Conservation (phyloP, 1,284 basidiomycete genomes). For the Malassezia globosa region DNA sequence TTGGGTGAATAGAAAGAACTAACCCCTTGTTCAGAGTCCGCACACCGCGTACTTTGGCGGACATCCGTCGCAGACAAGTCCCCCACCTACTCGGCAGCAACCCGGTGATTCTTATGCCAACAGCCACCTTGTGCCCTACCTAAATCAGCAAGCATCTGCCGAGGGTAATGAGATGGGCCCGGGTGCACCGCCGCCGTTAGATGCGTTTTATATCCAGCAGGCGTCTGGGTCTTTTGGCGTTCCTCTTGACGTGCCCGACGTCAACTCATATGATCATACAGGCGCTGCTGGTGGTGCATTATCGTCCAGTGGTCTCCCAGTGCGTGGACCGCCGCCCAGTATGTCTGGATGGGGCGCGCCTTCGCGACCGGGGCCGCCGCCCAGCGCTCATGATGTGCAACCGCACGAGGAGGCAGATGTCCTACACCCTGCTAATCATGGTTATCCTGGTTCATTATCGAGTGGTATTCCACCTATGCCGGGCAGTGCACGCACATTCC, state of each 20-base stretch:
- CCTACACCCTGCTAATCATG: conserved; percentile 2
- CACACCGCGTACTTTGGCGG: conserved; percentile 8
- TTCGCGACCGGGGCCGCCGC: conserved; percentile 7
- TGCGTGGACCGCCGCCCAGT: conserved; percentile 10
- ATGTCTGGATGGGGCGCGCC: conserved; percentile 8
- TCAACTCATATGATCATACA: conserved; percentile 11
- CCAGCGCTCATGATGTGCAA: background rate
- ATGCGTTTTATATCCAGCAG: conserved; percentile 19
- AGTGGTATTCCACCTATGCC: background rate
- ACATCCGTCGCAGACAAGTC: conserved; percentile 3
- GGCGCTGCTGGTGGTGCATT: conserved; percentile 1
- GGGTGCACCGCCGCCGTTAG: conserved; percentile 5
- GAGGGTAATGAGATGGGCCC: conserved; percentile 11
- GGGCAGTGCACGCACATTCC: conserved; percentile 4
- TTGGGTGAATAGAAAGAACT: no score
- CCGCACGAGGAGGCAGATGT: conserved; percentile 13
- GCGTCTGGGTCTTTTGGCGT: conserved; percentile 13
- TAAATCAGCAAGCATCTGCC: conserved; percentile 9
- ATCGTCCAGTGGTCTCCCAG: background rate
- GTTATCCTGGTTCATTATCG: conserved; percentile 3
- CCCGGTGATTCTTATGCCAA: conserved; percentile 3
- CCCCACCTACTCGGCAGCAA: conserved; percentile 3
- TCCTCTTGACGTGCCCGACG: conserved; percentile 14
- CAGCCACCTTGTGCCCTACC: conserved; percentile 10
- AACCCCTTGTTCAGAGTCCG: conserved; percentile 4